Percentiles rank a stretch among this genome's conserved stretches.
These are phyloP conservation scores for Cardamine chenopodiifolia DNA, from an alignment of 345 rosid species.

Conservation along the genomic window DNA sequence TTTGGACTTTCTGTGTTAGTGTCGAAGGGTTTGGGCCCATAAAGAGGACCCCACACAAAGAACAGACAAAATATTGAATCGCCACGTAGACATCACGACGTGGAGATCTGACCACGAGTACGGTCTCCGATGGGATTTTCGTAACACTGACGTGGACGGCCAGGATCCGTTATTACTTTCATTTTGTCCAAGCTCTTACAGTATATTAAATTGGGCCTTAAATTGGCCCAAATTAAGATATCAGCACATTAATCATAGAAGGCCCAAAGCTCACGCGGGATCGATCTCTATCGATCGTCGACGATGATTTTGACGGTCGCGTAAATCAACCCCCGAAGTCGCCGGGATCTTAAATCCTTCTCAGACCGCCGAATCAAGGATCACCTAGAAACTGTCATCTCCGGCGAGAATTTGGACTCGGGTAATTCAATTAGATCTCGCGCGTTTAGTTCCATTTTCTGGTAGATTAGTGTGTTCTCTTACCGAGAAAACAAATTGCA, in stretches of 20 bases:
- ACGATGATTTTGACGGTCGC: background rate
- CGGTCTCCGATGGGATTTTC: background rate
- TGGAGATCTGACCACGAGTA: conserved; percentile 27
- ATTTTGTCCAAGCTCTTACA: background rate
- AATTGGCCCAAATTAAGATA: background rate
- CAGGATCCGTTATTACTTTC: background rate
- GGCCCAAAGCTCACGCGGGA: conserved; percentile 22
- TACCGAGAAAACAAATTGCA: background rate
- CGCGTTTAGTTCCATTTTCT: background rate
- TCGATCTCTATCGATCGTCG: background rate
- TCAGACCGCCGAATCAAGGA: background rate
- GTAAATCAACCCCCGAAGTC: conserved; percentile 10
- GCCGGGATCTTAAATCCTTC: conserved; percentile 20
- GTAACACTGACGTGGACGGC: background rate
- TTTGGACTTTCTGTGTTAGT: conserved; percentile 44
- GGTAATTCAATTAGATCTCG: background rate
- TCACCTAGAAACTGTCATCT: background rate
- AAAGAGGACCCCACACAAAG: conserved; percentile 10
- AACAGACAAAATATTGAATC: conserved; percentile 27
- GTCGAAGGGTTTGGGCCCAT: conserved; percentile 36
- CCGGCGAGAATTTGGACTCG: background rate
- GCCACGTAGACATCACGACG: conserved; percentile 22
- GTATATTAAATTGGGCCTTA: background rate
- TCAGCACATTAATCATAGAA: background rate
- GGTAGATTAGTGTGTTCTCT: background rate